A percentile compares a stretch with the other conserved stretches of the same genome.
Conservation (phyloP, 2,329 filamentous ascomycete species). For the Calycina herbarum region DNA sequence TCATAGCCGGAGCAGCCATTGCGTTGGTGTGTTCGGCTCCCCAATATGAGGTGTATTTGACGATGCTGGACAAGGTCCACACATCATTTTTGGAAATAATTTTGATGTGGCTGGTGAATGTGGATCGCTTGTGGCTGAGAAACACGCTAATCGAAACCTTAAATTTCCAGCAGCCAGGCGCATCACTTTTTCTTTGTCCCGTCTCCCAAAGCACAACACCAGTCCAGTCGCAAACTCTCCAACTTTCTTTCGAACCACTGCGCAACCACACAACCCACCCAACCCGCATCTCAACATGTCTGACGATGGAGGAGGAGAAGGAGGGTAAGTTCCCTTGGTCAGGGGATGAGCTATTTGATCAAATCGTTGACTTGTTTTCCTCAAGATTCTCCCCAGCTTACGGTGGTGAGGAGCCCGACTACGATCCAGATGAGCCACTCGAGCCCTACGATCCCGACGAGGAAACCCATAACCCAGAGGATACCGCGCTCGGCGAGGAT, state of each 20-base stretch:
- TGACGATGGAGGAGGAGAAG: slow-evolving; percentile 60
- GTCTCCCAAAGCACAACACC: slow-evolving; percentile 10
- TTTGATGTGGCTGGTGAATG: slow-evolving; percentile 16
- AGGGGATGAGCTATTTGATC: not conserved
- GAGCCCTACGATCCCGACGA: slow-evolving; percentile 56
- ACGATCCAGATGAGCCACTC: slow-evolving; percentile 55
- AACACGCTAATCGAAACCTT: slow-evolving; percentile 32
- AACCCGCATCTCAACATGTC: slow-evolving; percentile 54
- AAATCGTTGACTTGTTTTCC: not conserved
- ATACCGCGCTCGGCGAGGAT: slow-evolving; percentile 55
- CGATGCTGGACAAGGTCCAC: not conserved
- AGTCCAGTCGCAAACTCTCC: slow-evolving; percentile 9
- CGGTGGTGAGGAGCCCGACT: slow-evolving; percentile 67
- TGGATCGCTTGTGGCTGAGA: slow-evolving; percentile 11
- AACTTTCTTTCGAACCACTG: not conserved
- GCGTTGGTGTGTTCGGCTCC: not conserved
- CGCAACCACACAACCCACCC: slow-evolving; percentile 2
- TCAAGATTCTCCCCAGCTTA: slow-evolving; percentile 58
- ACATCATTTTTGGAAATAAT: not conserved
- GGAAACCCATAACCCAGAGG: slow-evolving; percentile 52
- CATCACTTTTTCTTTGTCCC: slow-evolving; percentile 28
- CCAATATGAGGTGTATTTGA: not conserved
- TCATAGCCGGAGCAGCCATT: slow-evolving; percentile 30
- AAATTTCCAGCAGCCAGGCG: slow-evolving; percentile 23
- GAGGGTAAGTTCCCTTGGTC: slow-evolving; percentile 47